These are phyloP conservation scores for Phyllosticta ampelicida DNA, from an alignment of 2,329 filamentous ascomycete genomes.

Conservation along the genomic window DNA sequence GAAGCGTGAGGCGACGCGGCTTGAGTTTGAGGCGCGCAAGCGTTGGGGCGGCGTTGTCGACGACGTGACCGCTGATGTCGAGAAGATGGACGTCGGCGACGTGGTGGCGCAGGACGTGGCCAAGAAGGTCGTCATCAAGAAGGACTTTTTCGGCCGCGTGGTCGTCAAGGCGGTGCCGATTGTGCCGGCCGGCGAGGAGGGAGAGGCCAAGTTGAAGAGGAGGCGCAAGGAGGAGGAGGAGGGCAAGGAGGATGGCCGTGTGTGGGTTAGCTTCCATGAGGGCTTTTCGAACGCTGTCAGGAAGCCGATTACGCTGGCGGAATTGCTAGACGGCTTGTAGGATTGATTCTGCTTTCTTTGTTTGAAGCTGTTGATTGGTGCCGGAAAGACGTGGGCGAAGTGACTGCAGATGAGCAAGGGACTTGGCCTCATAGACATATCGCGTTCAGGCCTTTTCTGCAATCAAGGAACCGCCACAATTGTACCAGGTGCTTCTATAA, in stretches of 20 bases:
- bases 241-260: constrained; percentile 38
- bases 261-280: constrained; percentile 86
- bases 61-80: constrained; percentile 11
- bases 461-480: neutral
- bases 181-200: constrained; percentile 25
- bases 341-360: neutral
- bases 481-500: neutral
- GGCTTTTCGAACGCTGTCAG: constrained; percentile 85
- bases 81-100: constrained; percentile 17
- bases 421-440: neutral
- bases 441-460: neutral
- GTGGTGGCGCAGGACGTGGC: constrained; percentile 13
- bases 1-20: constrained; percentile 56
- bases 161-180: constrained; percentile 38
- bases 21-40: constrained; percentile 55
- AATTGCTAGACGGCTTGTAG: constrained; percentile 60
- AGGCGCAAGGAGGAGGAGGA: constrained; percentile 23
- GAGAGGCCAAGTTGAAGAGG: constrained; percentile 30
- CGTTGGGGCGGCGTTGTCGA: constrained; percentile 30
- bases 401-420: neutral
- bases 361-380: too few species aligned
- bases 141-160: constrained; percentile 77
- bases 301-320: constrained; percentile 72
- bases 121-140: constrained; percentile 42
- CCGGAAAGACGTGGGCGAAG: too few species aligned